Evolutionary conservation across 2,329 filamentous ascomycete genomes (phyloP), one percentile per base, ranked within the genome.

Genomic region (Fusarium nelsonii): DNA sequence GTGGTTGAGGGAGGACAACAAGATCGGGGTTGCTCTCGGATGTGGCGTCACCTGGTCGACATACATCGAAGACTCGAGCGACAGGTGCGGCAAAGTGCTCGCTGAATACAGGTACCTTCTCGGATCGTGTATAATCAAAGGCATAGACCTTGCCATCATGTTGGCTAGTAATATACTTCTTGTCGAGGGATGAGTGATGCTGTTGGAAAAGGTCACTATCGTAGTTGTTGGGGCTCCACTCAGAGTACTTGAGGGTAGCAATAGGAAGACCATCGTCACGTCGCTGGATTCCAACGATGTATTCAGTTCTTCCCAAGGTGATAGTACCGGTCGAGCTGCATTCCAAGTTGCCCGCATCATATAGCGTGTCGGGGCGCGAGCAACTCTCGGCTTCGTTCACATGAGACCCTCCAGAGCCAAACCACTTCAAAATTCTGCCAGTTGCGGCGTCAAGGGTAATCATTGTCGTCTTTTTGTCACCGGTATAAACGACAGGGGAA

Each of bases 151-250:
- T 88, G 41, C 96, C 96, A 72, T 98, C 92, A 73, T 94, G 92
- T 72, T 90, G 90, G 70, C 91, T 93, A 70, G 95, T 95, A 51
- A 98, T 91, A 79, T 98, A 97, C 65, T 91, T 92, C 71, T 92
- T 90, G 77, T 98, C 94, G 76, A 94, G 90, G 1, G 94, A 93
- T 12, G 84, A 81, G 15, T 87, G 87, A 75, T 98, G 96, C 76
- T 98, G 93, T 50, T 88, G 88, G 73, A 93, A 90, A 8, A 99
- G 88, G 77, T 99, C 96, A 68, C 88, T 88, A 78, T 99, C 95
- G 64, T 90, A 92, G 62, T 91, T 97, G 79, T 99, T 99, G 15
- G 94, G 92, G 1, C 90, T 90, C 96, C 96, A 99, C 78, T 99
- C 96, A 12, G 93, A 92, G 76, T 97, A 99, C 70, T 90, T 94